Percentiles rank a stretch among this genome's conserved stretches.
Conservation (phyloP, 306 rosid species). For the apple (Malus domestica) region ASM211411v1 NC_041797.1:13762001-13762500, state of each 20-base stretch:
- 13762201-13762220: background rate
- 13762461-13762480: conserved; percentile 22
- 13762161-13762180: background rate
- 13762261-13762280: conserved; percentile 36
- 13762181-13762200: background rate
- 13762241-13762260: conserved; percentile 39
- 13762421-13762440: conserved; percentile 32
- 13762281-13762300: conserved; percentile 30
- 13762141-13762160: background rate
- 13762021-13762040: conserved; percentile 41
- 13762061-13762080: conserved; percentile 34
- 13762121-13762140: conserved; percentile 8
- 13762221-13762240: conserved; percentile 34
- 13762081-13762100: conserved; percentile 30
- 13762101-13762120: conserved; percentile 31
- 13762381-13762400: conserved; percentile 25
- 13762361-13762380: background rate
- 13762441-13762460: conserved; percentile 23
- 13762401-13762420: conserved; percentile 47
- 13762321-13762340: background rate
- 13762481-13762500: conserved; percentile 18
- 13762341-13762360: background rate
- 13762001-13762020: conserved; percentile 61
- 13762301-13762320: background rate
- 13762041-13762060: conserved; percentile 38